phyloP scores from a whole-genome alignment of 225 moss, liverwort and hornwort genomes.

The Pseudisothecium myosuroides region DNA sequence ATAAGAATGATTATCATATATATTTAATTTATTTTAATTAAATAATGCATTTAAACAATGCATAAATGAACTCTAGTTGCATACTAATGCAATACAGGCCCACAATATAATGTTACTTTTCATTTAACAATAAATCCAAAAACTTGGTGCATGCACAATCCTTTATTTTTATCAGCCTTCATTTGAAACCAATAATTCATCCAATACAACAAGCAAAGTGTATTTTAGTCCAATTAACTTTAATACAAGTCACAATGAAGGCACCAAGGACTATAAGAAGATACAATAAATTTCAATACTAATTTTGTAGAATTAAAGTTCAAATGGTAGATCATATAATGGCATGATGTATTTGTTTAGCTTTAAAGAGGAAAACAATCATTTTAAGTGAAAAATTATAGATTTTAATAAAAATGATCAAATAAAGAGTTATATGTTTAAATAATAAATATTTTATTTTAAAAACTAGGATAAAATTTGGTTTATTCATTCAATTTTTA shows the following conservation, averaged over 20 bases:
- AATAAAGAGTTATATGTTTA: no score
- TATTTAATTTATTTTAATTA: no score
- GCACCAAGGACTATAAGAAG: neutral
- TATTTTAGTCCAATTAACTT: neutral
- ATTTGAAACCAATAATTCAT: neutral
- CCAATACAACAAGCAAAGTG: no score
- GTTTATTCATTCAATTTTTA: neutral
- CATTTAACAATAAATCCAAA: neutral
- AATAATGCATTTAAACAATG: no score
- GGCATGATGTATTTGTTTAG: neutral
- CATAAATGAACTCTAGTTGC: neutral
- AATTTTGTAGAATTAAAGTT: neutral
- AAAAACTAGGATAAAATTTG: neutral
- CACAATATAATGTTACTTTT: neutral
- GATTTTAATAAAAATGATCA: neutral
- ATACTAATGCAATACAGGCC: neutral
- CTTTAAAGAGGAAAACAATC: neutral
- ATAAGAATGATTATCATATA: no score
- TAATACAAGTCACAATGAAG: neutral
- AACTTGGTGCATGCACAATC: no score
- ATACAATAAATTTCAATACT: neutral
- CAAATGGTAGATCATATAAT: no score
- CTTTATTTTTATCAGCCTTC: no score
- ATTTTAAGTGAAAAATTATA: neutral
- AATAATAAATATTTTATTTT: neutral